Percentiles rank a stretch among this genome's conserved stretches.
Evolutionary conservation across 2,329 filamentous ascomycete species (phyloP).

Genomic region (Teratosphaeria destructans): DNA sequence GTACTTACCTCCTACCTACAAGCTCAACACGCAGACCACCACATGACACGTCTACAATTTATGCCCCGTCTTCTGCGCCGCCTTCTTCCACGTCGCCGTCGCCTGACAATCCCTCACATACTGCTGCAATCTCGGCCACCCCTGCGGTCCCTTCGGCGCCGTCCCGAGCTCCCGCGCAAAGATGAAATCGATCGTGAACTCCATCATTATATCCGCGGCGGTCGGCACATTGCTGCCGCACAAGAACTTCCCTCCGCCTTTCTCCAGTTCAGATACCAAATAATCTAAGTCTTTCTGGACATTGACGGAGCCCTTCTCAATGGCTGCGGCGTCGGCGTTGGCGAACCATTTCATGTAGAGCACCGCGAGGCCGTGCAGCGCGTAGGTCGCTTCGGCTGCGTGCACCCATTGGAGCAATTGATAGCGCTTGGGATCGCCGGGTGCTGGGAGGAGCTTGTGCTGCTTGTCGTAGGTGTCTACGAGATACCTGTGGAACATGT

Average conservation of each 20-base stretch:
- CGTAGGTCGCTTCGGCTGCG: conserved; percentile 38
- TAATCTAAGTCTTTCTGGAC: conserved; percentile 37
- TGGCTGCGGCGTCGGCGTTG: conserved; percentile 27
- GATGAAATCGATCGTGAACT: conserved; percentile 33
- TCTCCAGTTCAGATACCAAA: conserved; percentile 32
- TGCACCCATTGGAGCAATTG: conserved; percentile 36
- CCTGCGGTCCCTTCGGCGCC: conserved; percentile 25
- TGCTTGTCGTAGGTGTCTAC: conserved; percentile 36
- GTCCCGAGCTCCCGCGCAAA: conserved; percentile 29
- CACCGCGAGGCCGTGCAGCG: conserved; percentile 36
- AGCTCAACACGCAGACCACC: too few relatives aligned
- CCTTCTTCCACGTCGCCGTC: conserved; percentile 27
- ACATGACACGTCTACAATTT: conserved; percentile 10
- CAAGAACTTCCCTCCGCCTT: conserved; percentile 30
- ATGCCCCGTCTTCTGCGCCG: conserved; percentile 33
- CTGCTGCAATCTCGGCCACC: conserved; percentile 24
- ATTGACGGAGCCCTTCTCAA: conserved; percentile 31
- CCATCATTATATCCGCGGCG: conserved; percentile 36
- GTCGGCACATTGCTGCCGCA: conserved; percentile 26
- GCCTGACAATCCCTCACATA: conserved; percentile 30
- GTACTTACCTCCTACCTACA: background rate
- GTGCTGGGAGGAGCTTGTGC: conserved; percentile 27
- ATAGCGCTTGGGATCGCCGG: conserved; percentile 25
- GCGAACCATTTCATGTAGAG: conserved; percentile 36
- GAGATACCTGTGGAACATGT: conserved; percentile 30